Base-by-base conservation (phyloP, 2,329 filamentous ascomycete species). In the Calonectria hawksworthii region DNA sequence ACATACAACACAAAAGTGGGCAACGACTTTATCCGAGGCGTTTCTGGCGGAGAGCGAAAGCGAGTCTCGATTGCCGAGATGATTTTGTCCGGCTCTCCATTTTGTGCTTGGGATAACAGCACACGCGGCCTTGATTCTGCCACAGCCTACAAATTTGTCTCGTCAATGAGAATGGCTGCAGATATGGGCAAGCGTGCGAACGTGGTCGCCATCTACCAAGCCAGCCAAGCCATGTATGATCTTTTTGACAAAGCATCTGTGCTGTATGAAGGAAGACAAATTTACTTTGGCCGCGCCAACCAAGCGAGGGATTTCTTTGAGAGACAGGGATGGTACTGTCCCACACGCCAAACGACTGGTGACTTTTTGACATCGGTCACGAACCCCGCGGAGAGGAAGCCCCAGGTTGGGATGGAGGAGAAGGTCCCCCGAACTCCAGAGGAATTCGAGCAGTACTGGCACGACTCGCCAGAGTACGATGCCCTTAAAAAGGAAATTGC, bases 1-100 rank as follows among this genome's bases (percentile, higher is more conserved):
- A 94, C 93, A 0, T 87, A 93, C 78, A 89, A 93, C 74, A 96
- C 94, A 9, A 94, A 93, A 79, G 93, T 96, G 16, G 94, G 94
- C 10, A 92, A 95, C 74, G 93, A 95, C 78, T 92, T 94, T 54
- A 89, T 96, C 14, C 91, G 93, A 1, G 94, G 94, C 64, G 90
- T 94, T 0, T 93, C 90, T 10, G 93, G 93, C 32, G 93, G 93
- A 47, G 93, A 95, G 83, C 88, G 93, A 71, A 96, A 97, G 86
- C 92, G 95, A 82, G 95, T 98, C 7, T 94, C 92, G 56, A 95
- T 97, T 75, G 94, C 94, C 1, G 95, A 97, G 84, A 95, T 94
- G 77, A 90, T 93, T 74, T 87, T 96, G 14, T 93, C 93, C 21
- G 87, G 88, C 41, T 90, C 91, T 0, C 89, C 89, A 0, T 83